These are phyloP conservation scores for Pythium monospermum DNA, from an alignment of 352 stramenopile species.

Conservation along the genomic window DNA sequence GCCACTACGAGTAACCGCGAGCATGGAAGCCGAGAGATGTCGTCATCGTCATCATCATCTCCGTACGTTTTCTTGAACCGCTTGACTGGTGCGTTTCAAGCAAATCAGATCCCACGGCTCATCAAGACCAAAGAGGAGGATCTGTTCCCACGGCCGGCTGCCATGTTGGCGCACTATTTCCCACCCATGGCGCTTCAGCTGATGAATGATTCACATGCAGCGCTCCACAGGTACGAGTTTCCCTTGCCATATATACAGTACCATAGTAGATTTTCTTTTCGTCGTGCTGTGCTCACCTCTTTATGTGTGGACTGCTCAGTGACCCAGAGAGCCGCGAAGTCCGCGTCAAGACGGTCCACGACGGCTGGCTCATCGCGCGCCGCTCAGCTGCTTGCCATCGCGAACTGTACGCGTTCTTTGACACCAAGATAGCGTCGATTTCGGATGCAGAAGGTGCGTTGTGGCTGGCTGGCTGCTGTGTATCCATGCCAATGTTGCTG, in stretches of 20 bases:
- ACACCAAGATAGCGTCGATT: conserved; percentile 55
- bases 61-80: conserved; percentile 59
- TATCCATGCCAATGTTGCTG: not conserved
- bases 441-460: conserved; percentile 42
- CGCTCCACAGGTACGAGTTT: conserved; percentile 26
- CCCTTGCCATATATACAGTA: too few species aligned
- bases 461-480: not conserved
- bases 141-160: conserved; percentile 37
- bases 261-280: too few species aligned
- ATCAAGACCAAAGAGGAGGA: conserved; percentile 46
- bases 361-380: conserved; percentile 55
- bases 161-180: conserved; percentile 45
- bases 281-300: too few species aligned
- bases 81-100: conserved; percentile 45
- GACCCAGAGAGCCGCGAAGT: conserved; percentile 34
- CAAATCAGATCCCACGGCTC: conserved; percentile 41
- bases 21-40: conserved; percentile 6
- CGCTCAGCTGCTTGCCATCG: conserved; percentile 38
- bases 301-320: too few species aligned
- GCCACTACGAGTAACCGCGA: too few species aligned
- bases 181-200: conserved; percentile 30
- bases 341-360: conserved; percentile 46
- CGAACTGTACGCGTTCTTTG: conserved; percentile 57
- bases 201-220: conserved; percentile 36
- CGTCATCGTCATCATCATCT: conserved; percentile 12